Evolutionary conservation across 1,139 yeast genomes (phyloP).

Genomic region (Protomyces pachydermus): DNA sequence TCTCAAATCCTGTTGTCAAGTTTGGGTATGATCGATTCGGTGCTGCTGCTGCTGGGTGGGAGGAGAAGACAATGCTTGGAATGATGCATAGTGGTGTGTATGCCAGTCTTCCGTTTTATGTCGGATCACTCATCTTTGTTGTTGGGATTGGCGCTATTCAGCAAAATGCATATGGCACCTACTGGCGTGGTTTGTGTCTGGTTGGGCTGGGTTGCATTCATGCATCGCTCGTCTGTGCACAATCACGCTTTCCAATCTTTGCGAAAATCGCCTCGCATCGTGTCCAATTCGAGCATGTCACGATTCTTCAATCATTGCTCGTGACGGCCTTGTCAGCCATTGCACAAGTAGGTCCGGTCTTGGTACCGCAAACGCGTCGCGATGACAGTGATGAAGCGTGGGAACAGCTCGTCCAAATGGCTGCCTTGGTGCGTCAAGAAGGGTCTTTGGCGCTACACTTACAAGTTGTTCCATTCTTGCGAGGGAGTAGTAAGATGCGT

Average conservation of each 20-base stretch:
- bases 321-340: conserved; percentile 29
- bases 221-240: conserved; percentile 34
- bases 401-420: background rate
- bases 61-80: conserved; percentile 25
- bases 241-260: conserved; percentile 28
- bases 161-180: conserved; percentile 33
- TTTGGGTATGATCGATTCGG: conserved; percentile 42
- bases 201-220: conserved; percentile 33
- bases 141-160: conserved; percentile 33
- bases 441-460: conserved; percentile 12
- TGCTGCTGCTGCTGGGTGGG: conserved; percentile 29
- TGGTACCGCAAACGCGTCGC: conserved; percentile 19
- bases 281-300: conserved; percentile 29
- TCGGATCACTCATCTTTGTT: conserved; percentile 32
- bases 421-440: conserved; percentile 1
- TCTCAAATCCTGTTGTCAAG: conserved; percentile 35
- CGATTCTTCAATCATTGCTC: conserved; percentile 27
- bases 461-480: conserved; percentile 6
- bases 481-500: background rate
- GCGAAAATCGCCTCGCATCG: background rate
- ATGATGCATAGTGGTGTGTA: conserved; percentile 29
- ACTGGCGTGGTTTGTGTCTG: conserved; percentile 35
- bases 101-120: conserved; percentile 33
- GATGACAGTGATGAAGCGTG: background rate
- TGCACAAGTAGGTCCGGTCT: conserved; percentile 29